Evolutionary conservation across 768 basidiomycete genomes (phyloP), one percentile per base, ranked within the genome.

Genomic region (Pleurotus ostreatus): DNA sequence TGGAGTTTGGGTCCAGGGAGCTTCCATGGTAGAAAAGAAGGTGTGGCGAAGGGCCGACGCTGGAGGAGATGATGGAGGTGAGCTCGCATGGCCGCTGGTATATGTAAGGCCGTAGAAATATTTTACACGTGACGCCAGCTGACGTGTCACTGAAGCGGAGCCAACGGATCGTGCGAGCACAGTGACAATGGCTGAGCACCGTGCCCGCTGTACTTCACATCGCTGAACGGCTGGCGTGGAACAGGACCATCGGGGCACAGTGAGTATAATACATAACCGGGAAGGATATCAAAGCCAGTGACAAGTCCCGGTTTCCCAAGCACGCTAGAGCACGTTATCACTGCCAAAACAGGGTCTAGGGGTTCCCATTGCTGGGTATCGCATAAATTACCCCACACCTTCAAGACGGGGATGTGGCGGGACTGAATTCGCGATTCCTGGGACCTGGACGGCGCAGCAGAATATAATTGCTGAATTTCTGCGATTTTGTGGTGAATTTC

Each of bases 1-100:
- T 6, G 88, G 80, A 43, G 84, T 74, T 62, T 78, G 77, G 47
- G 91, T 86, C 94, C 94, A 97, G 46, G 92, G 90, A 57, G 75
- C 71, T 58, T 91, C 85, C 79, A 91, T 83, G 59, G 70, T 65
- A 62, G 65, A 20, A 39, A 12, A 20, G 48, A 37, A 23, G 22
- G 41, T 44, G 5, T 44, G 34, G 20, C 39, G 51, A 53, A 53
- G 39, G 51, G 51, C 51, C 26, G 15, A 41, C 51, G 39, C 51
- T 40, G 16, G 38, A 18, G 34, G 8, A 41, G 51, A 30, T 25
- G 26, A 53, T 13, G 39, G 20, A 38, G 38, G 26, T 18, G 51
- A 41, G 16, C 41, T 41, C 20, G 34, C 25, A 11, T 53, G 37
- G 37, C 23, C 15, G 11, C 37, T 30, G 51, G 25, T 12, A 22